phyloP scores from a whole-genome alignment of 225 moss, liverwort and hornwort genomes.

The Antitrichia curtipendula region DNA sequence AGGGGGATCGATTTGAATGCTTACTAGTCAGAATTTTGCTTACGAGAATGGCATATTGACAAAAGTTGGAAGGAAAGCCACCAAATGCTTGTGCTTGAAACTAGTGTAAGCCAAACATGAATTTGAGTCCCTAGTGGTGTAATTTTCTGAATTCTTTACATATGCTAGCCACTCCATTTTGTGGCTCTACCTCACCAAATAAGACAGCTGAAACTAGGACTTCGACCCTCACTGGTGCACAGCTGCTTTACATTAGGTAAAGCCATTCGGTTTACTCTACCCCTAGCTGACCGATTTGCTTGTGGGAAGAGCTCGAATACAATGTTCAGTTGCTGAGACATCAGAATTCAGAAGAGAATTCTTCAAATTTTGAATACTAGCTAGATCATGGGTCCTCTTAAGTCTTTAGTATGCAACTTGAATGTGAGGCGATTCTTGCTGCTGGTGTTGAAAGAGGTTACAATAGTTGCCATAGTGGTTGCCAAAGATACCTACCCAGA shows the following conservation, averaged over 20 bases:
- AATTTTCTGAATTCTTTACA: neutral
- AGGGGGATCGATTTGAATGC: neutral
- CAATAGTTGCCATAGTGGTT: neutral
- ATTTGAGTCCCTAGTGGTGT: neutral
- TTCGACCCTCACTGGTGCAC: too few species aligned
- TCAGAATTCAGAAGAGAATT: neutral
- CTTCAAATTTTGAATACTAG: neutral
- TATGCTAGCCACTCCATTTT: neutral
- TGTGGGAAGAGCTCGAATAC: neutral
- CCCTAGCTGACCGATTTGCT: neutral
- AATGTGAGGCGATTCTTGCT: neutral
- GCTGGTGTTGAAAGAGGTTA: neutral
- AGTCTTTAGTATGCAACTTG: neutral
- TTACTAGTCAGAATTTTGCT: neutral
- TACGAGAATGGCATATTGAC: neutral
- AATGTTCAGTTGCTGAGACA: neutral
- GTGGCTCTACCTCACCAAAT: neutral
- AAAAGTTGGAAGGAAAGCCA: neutral
- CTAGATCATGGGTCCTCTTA: neutral
- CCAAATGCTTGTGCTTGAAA: neutral
- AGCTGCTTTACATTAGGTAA: neutral
- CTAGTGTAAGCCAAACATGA: neutral
- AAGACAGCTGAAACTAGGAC: neutral
- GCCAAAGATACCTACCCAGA: neutral
- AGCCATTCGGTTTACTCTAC: neutral